A percentile compares a stretch with the other conserved stretches of the same genome.
phyloP scores from a whole-genome alignment of 2,329 filamentous ascomycete genomes.

The Penicillium olsonii region DNA sequence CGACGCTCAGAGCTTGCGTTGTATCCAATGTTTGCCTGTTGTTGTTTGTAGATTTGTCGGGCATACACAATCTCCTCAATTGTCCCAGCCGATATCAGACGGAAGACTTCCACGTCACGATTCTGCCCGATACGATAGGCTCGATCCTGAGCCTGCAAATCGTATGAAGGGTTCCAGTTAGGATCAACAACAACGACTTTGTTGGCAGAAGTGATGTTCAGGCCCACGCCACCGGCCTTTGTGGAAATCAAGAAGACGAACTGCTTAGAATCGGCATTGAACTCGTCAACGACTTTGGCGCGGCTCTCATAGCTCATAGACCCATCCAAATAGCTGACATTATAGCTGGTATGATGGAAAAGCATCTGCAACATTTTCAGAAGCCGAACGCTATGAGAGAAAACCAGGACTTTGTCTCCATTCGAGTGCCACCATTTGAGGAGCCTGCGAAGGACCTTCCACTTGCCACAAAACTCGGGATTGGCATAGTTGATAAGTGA shows the following conservation, averaged over 20 bases:
- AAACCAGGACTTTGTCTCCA: constrained; percentile 92
- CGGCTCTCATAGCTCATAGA: constrained; percentile 80
- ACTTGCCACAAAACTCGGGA: constrained; percentile 93
- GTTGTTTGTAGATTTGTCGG: constrained; percentile 97
- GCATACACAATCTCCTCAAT: constrained; percentile 98
- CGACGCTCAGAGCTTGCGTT: constrained; percentile 87
- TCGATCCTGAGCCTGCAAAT: constrained; percentile 92
- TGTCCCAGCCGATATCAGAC: constrained; percentile 84
- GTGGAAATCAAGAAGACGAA: constrained; percentile 98
- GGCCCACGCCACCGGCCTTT: constrained; percentile 84
- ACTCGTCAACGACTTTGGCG: constrained; percentile 79
- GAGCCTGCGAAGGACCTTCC: constrained; percentile 85
- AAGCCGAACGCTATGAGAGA: constrained; percentile 86
- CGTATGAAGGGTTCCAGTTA: constrained; percentile 95
- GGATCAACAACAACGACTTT: constrained; percentile 97
- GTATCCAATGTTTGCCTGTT: constrained; percentile 97
- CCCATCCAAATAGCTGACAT: constrained; percentile 87
- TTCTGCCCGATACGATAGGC: constrained; percentile 94
- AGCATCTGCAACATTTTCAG: constrained; percentile 81
- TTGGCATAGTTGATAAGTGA: constrained; percentile 80
- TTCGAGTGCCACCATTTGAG: constrained; percentile 86
- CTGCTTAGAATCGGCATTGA: constrained; percentile 81
- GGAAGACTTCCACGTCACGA: constrained; percentile 91
- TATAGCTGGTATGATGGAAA: constrained; percentile 86
- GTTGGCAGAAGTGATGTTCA: constrained; percentile 97